Evolutionary conservation across 257 asterid genomes (phyloP).

Genomic region (Solanum tacnaense): DNA sequence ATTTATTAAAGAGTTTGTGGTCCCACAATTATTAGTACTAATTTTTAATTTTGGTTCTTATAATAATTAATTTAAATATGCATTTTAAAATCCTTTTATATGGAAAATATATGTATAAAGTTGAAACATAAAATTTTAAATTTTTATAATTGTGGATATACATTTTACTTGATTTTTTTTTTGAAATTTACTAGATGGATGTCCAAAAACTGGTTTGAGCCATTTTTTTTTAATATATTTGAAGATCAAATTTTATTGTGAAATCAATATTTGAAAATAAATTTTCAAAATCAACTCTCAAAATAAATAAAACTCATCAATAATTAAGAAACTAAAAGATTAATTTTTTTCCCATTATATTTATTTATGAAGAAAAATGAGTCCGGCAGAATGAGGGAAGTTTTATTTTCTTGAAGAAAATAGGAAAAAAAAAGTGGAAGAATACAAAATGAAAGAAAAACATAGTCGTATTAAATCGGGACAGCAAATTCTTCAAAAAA

Average conservation of each 20-base stretch:
- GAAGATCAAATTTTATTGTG: no score
- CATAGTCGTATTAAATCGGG: background rate
- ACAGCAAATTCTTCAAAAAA: background rate
- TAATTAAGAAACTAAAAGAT: background rate
- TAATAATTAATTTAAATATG: background rate
- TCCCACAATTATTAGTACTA: background rate
- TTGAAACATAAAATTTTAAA: background rate
- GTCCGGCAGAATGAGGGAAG: background rate
- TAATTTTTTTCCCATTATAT: background rate
- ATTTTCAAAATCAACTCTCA: no score
- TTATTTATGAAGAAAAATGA: background rate
- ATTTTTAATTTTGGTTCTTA: background rate
- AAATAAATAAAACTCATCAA: background rate
- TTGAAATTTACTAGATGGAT: background rate
- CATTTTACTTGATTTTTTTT: no score
- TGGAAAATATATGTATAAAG: background rate
- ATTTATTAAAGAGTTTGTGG: background rate
- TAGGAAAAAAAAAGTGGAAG: background rate
- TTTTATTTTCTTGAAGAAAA: background rate
- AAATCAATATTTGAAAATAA: background rate
- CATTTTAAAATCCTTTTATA: background rate
- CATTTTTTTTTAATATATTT: no score
- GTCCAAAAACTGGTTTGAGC: background rate
- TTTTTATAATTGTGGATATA: background rate
- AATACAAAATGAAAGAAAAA: background rate